Percentiles rank a stretch among this genome's conserved stretches.
Evolutionary conservation across 2,329 filamentous ascomycete genomes (phyloP).

Genomic region (Ciborinia camelliae): DNA sequence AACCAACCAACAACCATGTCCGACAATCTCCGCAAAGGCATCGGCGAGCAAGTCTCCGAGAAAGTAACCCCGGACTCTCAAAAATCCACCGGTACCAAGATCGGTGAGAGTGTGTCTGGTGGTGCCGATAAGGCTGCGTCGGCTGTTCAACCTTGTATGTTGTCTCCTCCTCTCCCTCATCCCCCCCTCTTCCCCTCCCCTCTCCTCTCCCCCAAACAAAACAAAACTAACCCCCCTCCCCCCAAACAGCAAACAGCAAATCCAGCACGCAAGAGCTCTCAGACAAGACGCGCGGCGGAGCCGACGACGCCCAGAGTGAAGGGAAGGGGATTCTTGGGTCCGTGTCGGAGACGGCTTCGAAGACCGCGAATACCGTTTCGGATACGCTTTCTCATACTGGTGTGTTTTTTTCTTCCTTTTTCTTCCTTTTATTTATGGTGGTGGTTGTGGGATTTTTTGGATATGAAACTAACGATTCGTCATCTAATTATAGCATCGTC

Average conservation of each 20-base stretch:
- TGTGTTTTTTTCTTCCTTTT: not conserved
- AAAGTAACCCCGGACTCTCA: conserved; percentile 52
- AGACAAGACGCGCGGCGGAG: conserved; percentile 43
- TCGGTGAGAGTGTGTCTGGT: conserved; percentile 45
- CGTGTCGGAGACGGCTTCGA: conserved; percentile 42
- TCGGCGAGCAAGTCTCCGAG: conserved; percentile 48
- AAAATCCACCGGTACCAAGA: conserved; percentile 45
- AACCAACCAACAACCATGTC: conserved; percentile 16
- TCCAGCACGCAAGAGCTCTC: conserved; percentile 46
- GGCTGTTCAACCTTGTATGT: conserved; percentile 44
- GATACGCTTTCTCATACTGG: conserved; percentile 19
- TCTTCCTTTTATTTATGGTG: no score
- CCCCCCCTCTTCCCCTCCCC: not conserved
- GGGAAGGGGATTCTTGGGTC: conserved; percentile 41
- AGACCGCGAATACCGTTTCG: conserved; percentile 25
- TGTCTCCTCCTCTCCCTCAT: conserved; percentile 34
- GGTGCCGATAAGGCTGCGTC: conserved; percentile 46
- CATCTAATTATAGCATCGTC: conserved; percentile 1
- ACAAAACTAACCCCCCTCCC: not conserved
- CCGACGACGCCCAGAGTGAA: conserved; percentile 42
- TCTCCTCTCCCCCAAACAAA: not conserved
- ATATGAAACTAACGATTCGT: no score
- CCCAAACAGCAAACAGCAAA: conserved; percentile 41
- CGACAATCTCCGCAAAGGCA: conserved; percentile 43
- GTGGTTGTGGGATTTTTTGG: no score